Evolutionary conservation across 2,329 filamentous ascomycete genomes (phyloP).

Genomic region (Talaromyces sp.): DNA sequence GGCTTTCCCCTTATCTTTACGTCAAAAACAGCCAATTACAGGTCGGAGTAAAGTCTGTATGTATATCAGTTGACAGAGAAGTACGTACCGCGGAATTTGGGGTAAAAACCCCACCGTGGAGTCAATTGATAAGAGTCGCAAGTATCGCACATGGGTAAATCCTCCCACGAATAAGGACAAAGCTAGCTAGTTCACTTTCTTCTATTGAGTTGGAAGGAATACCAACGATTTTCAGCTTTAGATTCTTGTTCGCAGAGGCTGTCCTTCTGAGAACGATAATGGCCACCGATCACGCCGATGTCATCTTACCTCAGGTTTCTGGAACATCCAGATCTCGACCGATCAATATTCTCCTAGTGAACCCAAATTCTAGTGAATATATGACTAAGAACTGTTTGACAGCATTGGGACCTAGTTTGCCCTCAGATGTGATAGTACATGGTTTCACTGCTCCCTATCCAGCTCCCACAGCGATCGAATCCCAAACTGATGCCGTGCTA

Average conservation of each 20-base stretch:
- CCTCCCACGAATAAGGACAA: background rate
- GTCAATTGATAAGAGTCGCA: background rate
- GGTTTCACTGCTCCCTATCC: constrained; percentile 52
- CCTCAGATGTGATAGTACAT: constrained; percentile 47
- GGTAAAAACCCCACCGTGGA: background rate
- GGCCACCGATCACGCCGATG: background rate
- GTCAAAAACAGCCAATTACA: too few species aligned
- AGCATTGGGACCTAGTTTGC: constrained; percentile 43
- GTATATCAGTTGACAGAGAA: too few species aligned
- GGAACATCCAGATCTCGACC: background rate
- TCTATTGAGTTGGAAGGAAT: background rate
- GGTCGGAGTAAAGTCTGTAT: too few species aligned
- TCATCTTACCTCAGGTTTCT: background rate
- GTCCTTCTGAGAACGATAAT: background rate
- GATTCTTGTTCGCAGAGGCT: background rate
- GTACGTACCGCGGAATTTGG: too few species aligned
- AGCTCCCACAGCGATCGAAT: constrained; percentile 52
- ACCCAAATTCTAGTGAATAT: constrained; percentile 47
- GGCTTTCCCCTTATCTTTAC: too few species aligned
- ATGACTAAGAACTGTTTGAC: constrained; percentile 50
- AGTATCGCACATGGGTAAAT: background rate
- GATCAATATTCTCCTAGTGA: constrained; percentile 46
- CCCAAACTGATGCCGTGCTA: constrained; percentile 49
- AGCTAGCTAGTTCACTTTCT: background rate
- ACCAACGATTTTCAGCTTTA: background rate